Conservation (phyloP, 441 rosid genomes). For the Raphanus hybrid region DNA sequence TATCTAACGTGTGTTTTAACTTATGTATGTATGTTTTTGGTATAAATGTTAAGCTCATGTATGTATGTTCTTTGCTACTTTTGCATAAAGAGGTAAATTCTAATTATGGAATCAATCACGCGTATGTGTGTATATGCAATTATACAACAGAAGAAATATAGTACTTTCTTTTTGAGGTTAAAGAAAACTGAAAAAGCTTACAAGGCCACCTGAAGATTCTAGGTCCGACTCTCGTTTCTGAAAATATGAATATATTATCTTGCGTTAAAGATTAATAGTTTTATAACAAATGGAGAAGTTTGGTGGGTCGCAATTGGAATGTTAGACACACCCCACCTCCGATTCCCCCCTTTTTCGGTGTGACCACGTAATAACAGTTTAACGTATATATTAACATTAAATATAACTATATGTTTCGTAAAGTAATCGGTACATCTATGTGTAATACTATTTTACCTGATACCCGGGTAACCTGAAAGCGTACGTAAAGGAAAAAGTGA, state of each 20-base stretch:
- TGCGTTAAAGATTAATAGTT: not conserved
- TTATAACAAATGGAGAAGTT: slow-evolving; percentile 31
- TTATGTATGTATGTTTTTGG: not conserved
- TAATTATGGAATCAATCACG: slow-evolving; percentile 34
- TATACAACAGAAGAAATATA: slow-evolving; percentile 22
- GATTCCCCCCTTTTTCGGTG: slow-evolving; percentile 35
- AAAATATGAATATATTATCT: slow-evolving; percentile 8
- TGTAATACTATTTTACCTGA: not conserved
- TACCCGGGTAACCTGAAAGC: not conserved
- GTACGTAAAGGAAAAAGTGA: not conserved
- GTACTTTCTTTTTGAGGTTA: slow-evolving; percentile 23
- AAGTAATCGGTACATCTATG: slow-evolving; percentile 11
- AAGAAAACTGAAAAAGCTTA: slow-evolving; percentile 37
- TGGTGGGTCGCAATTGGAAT: slow-evolving; percentile 47
- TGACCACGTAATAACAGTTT: slow-evolving; percentile 38
- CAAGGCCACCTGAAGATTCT: slow-evolving; percentile 40
- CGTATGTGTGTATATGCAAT: slow-evolving; percentile 22
- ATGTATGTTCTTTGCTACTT: slow-evolving; percentile 16
- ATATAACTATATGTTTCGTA: not conserved
- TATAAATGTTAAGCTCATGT: not conserved
- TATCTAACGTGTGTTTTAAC: not conserved
- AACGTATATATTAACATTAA: slow-evolving; percentile 6
- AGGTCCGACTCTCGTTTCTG: slow-evolving; percentile 10
- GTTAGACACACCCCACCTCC: slow-evolving; percentile 40
- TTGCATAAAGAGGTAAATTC: slow-evolving; percentile 11